A percentile compares a stretch with the other conserved stretches of the same genome.
These are phyloP conservation scores for Akanthomyces muscarius DNA, from an alignment of 2,329 filamentous ascomycete species.

Conservation along the genomic window DNA sequence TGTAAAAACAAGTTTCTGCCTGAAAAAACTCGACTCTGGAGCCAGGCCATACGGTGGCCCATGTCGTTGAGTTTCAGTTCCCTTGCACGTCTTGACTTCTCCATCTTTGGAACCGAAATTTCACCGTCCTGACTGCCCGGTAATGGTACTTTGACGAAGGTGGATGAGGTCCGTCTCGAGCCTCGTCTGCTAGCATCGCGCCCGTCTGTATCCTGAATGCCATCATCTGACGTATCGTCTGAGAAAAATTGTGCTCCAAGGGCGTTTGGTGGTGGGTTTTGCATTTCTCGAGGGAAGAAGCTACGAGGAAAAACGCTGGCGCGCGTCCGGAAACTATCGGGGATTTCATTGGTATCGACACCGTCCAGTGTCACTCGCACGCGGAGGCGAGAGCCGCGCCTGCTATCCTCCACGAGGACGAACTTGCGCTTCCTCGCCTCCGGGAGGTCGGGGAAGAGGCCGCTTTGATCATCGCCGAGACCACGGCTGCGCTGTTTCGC, in stretches of 20 bases:
- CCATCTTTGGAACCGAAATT: constrained; percentile 71
- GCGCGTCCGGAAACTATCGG: constrained; percentile 86
- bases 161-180: constrained; percentile 29
- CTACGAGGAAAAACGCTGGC: constrained; percentile 88
- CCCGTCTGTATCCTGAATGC: constrained; percentile 48
- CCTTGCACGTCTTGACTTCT: constrained; percentile 65
- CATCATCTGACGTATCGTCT: constrained; percentile 58
- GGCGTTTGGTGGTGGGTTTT: constrained; percentile 72
- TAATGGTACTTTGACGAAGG: constrained; percentile 59
- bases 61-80: constrained; percentile 91
- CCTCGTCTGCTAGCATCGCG: constrained; percentile 36
- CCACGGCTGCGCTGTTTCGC: constrained; percentile 45
- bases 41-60: constrained; percentile 94
- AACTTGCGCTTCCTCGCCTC: constrained; percentile 93
- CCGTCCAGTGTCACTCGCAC: constrained; percentile 91
- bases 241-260: constrained; percentile 72
- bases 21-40: constrained; percentile 87
- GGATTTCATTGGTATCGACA: constrained; percentile 92
- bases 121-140: constrained; percentile 67
- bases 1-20: constrained; percentile 84
- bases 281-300: constrained; percentile 92
- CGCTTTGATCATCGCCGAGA: constrained; percentile 34
- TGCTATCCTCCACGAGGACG: constrained; percentile 87
- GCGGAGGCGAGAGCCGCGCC: constrained; percentile 74
- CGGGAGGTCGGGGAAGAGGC: constrained; percentile 82